phyloP scores from a whole-genome alignment of 805 yeast genomes.

The Kuraishia ogatae region DNA sequence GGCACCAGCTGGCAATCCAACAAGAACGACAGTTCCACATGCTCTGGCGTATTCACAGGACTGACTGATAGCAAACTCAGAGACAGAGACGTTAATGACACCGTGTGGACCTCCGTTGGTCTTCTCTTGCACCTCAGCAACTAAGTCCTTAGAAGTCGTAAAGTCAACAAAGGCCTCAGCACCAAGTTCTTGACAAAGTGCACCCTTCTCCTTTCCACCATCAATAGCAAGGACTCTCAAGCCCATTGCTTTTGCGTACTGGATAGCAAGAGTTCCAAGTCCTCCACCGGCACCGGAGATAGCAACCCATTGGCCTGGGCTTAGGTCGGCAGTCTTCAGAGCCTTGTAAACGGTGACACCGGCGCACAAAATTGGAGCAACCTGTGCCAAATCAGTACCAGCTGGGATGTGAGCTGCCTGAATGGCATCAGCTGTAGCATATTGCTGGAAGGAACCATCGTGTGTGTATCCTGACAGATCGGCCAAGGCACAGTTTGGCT shows the following conservation, averaged over 20 bases:
- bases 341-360: conserved; percentile 49
- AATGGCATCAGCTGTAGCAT: conserved; percentile 43
- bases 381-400: conserved; percentile 38
- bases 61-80: conserved; percentile 37
- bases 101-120: conserved; percentile 47
- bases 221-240: conserved; percentile 63
- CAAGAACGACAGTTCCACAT: conserved; percentile 52
- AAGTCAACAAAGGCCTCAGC: conserved; percentile 41
- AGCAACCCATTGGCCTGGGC: conserved; percentile 65
- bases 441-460: conserved; percentile 52
- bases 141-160: conserved; percentile 29
- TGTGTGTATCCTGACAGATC: conserved; percentile 70
- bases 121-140: conserved; percentile 27
- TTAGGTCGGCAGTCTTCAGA: conserved; percentile 36
- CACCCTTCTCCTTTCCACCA: conserved; percentile 44
- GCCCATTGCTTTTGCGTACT: conserved; percentile 74
- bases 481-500: conserved; percentile 61
- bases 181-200: conserved; percentile 30
- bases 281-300: conserved; percentile 82
- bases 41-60: conserved; percentile 32
- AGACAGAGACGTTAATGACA: conserved; percentile 43
- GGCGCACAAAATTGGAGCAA: conserved; percentile 43
- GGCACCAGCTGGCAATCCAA: conserved; percentile 59
- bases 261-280: conserved; percentile 67
- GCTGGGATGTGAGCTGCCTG: conserved; percentile 40